Conservation (phyloP, 75 land plant species). For the Picea sitchensis region DNA sequence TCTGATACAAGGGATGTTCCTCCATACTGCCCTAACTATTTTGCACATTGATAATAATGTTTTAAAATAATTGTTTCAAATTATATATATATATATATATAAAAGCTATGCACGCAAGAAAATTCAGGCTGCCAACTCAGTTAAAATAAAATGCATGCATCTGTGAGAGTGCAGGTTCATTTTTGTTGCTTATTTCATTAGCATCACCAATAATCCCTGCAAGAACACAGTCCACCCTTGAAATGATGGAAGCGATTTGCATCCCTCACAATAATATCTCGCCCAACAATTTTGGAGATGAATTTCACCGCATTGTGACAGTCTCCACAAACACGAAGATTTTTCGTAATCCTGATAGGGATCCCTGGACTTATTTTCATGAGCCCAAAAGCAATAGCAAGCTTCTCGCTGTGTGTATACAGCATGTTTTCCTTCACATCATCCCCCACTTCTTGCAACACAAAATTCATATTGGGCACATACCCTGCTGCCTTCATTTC, state of each 20-base stretch:
- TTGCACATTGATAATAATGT: too few relatives aligned
- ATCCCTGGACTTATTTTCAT: background rate
- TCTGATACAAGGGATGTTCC: too few relatives aligned
- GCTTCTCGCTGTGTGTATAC: slow-evolving; percentile 9
- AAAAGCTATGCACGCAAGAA: too few relatives aligned
- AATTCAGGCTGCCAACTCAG: too few relatives aligned
- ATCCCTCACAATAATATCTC: slow-evolving; percentile 12
- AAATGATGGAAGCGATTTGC: slow-evolving; percentile 9
- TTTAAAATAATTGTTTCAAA: too few relatives aligned
- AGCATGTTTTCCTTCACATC: slow-evolving; percentile 6
- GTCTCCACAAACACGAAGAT: slow-evolving; percentile 12
- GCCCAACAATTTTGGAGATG: slow-evolving; percentile 8
- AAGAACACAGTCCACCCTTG: slow-evolving; percentile 9
- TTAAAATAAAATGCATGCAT: too few relatives aligned
- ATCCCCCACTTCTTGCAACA: slow-evolving; percentile 3
- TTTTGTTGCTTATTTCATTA: too few relatives aligned
- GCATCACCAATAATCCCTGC: slow-evolving; percentile 11
- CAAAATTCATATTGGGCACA: background rate
- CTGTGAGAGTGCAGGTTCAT: too few relatives aligned
- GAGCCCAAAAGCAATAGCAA: slow-evolving; percentile 12
- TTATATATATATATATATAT: too few relatives aligned
- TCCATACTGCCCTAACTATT: too few relatives aligned
- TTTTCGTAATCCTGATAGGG: slow-evolving; percentile 5
- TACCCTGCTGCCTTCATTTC: slow-evolving; percentile 5
- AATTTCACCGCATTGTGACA: slow-evolving; percentile 9